A percentile compares a stretch with the other conserved stretches of the same genome.
Conservation (phyloP, 495 filamentous ascomycete genomes). For the Penicillium pancosmium region DNA sequence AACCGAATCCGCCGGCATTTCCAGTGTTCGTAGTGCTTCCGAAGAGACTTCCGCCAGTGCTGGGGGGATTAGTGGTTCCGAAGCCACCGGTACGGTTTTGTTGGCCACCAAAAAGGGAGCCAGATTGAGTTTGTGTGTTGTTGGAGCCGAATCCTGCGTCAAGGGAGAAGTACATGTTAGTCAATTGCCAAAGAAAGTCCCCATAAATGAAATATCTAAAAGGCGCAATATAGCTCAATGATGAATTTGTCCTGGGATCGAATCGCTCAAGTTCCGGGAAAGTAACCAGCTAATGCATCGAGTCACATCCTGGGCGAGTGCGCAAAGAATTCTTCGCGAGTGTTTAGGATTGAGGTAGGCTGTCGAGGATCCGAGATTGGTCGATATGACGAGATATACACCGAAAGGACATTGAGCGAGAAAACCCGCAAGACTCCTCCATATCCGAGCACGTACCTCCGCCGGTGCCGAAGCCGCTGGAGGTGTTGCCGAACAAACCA, state of each 20-base stretch:
- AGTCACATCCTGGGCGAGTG: not conserved
- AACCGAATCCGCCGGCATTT: slow-evolving; percentile 52
- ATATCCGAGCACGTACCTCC: slow-evolving; percentile 54
- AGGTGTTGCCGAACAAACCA: slow-evolving; percentile 50
- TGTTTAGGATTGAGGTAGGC: too few species aligned
- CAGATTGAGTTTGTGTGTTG: slow-evolving; percentile 36
- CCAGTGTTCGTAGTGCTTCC: slow-evolving; percentile 50
- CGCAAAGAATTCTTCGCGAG: not conserved
- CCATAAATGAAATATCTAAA: too few species aligned
- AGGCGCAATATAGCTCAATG: not conserved
- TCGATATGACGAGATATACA: slow-evolving; percentile 2
- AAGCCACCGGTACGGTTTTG: slow-evolving; percentile 49
- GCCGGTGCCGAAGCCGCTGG: slow-evolving; percentile 61
- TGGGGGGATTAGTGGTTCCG: slow-evolving; percentile 44
- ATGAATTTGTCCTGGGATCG: not conserved
- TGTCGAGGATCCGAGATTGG: not conserved
- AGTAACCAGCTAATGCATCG: not conserved
- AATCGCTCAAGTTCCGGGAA: not conserved
- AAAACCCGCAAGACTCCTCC: slow-evolving; percentile 37
- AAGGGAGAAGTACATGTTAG: slow-evolving; percentile 21
- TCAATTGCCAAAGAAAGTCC: slow-evolving; percentile 5
- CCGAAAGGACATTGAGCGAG: slow-evolving; percentile 18
- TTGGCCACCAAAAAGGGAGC: slow-evolving; percentile 42
- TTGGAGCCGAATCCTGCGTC: slow-evolving; percentile 42
- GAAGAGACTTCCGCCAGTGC: slow-evolving; percentile 49